These are phyloP conservation scores for Penicillium sp. DNA, from an alignment of 2,329 filamentous ascomycete genomes.

Conservation along the genomic window DNA sequence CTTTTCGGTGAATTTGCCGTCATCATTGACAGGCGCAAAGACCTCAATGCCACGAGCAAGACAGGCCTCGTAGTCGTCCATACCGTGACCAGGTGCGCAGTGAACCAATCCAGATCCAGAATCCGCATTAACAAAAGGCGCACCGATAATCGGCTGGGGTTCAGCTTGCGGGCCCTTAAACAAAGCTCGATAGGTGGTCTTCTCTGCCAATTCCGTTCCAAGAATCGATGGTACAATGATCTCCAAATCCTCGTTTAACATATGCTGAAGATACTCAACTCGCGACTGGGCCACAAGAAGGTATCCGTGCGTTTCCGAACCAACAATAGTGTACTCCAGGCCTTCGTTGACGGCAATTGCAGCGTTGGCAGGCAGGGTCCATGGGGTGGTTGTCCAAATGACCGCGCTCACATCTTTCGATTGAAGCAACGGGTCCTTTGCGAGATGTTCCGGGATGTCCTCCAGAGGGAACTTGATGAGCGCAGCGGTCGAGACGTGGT, in stretches of 20 bases:
- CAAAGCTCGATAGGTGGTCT: slow-evolving; percentile 67
- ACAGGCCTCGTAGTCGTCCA: slow-evolving; percentile 91
- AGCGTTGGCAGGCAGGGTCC: slow-evolving; percentile 91
- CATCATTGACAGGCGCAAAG: slow-evolving; percentile 78
- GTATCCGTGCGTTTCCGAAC: slow-evolving; percentile 55
- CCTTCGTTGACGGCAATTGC: slow-evolving; percentile 79
- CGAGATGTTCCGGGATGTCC: slow-evolving; percentile 47
- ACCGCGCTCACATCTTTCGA: slow-evolving; percentile 66
- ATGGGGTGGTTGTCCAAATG: slow-evolving; percentile 98
- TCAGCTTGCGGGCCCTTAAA: slow-evolving; percentile 61
- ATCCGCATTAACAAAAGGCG: slow-evolving; percentile 82
- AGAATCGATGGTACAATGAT: slow-evolving; percentile 58
- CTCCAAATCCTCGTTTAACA: slow-evolving; percentile 51
- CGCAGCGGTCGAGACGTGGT: slow-evolving; percentile 60
- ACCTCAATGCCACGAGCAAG: slow-evolving; percentile 67
- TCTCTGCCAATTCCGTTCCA: slow-evolving; percentile 64
- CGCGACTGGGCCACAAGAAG: slow-evolving; percentile 72
- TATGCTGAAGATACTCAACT: slow-evolving; percentile 56
- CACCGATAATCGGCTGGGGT: slow-evolving; percentile 71
- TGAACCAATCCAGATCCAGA: slow-evolving; percentile 97
- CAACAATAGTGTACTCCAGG: slow-evolving; percentile 70
- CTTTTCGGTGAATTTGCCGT: slow-evolving; percentile 76
- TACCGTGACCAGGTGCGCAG: slow-evolving; percentile 88
- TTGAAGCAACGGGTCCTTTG: slow-evolving; percentile 41
- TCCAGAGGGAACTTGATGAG: slow-evolving; percentile 72